Conservation (phyloP, 257 asterid genomes). For the Nicotiana undulata region DNA sequence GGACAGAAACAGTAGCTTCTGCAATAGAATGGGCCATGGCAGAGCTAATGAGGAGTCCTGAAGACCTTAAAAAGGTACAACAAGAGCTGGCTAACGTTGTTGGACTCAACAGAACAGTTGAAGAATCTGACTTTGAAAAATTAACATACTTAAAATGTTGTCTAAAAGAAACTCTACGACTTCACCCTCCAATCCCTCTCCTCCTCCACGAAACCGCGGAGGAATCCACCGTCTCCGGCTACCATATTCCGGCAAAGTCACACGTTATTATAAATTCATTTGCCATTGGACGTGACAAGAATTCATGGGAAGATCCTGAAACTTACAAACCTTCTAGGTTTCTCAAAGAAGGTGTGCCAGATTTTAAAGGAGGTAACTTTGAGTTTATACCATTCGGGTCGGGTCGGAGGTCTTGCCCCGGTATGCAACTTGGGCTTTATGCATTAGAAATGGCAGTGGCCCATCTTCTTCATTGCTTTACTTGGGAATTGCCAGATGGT, state of each 20-base stretch:
- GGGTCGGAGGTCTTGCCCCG: slow-evolving; percentile 96
- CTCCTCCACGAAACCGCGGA: slow-evolving; percentile 83
- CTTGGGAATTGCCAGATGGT: slow-evolving; percentile 90
- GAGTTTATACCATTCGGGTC: slow-evolving; percentile 90
- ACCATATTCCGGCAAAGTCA: slow-evolving; percentile 52
- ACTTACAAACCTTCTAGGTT: slow-evolving; percentile 53
- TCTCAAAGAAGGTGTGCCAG: slow-evolving; percentile 41
- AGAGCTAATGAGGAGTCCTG: slow-evolving; percentile 70
- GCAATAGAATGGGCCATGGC: slow-evolving; percentile 95
- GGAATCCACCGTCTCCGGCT: slow-evolving; percentile 53
- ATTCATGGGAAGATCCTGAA: slow-evolving; percentile 68
- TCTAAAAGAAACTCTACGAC: slow-evolving; percentile 70
- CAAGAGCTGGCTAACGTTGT: slow-evolving; percentile 61
- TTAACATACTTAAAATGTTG: slow-evolving; percentile 52
- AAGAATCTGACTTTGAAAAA: slow-evolving; percentile 68
- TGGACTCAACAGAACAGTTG: slow-evolving; percentile 58
- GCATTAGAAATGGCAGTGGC: slow-evolving; percentile 77
- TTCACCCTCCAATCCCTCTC: slow-evolving; percentile 91
- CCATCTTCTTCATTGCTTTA: slow-evolving; percentile 66
- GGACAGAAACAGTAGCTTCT: slow-evolving; percentile 87
- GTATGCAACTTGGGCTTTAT: slow-evolving; percentile 85
- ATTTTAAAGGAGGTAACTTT: slow-evolving; percentile 58
- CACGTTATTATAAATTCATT: slow-evolving; percentile 74
- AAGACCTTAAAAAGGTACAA: slow-evolving; percentile 58
- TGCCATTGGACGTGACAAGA: slow-evolving; percentile 72